Percentiles rank a stretch among this genome's conserved stretches.
These are phyloP conservation scores for Alloteropsis semialata DNA, from an alignment of 176 grass and related monocot species.

Conservation along the genomic window DNA sequence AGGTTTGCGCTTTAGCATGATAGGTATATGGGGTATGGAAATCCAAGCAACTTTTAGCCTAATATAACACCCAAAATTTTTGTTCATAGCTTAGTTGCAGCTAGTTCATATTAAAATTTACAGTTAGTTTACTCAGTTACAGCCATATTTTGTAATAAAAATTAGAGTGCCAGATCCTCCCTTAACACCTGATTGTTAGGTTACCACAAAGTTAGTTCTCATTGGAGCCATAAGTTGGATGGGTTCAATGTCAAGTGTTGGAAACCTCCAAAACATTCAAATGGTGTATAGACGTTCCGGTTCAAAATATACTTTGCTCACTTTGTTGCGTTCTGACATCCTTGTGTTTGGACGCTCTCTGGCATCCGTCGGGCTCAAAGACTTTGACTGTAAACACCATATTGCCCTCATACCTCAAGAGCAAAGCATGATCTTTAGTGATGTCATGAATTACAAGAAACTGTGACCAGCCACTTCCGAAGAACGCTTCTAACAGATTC, in stretches of 20 bases:
- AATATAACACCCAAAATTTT: too few relatives aligned
- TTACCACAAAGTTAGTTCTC: neutral
- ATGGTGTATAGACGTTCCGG: neutral
- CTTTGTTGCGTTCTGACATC: neutral
- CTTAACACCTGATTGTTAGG: neutral
- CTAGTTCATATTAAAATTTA: too few relatives aligned
- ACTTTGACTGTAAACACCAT: conserved; percentile 4
- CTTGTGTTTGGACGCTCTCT: neutral
- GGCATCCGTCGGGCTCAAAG: neutral
- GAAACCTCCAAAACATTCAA: neutral
- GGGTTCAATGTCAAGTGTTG: neutral
- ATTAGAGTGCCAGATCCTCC: neutral
- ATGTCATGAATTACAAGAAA: neutral
- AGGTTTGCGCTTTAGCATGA: too few relatives aligned
- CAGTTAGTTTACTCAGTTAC: neutral
- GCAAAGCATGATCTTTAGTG: neutral
- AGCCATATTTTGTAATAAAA: neutral
- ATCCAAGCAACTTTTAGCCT: too few relatives aligned
- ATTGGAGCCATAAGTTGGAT: neutral
- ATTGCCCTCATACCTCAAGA: conserved; percentile 4
- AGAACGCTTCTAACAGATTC: neutral
- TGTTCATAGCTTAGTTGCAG: too few relatives aligned
- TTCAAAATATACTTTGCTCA: neutral
- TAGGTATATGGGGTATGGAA: too few relatives aligned
- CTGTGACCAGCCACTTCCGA: neutral